These are phyloP conservation scores for Salix purpurea DNA, from an alignment of 345 rosid species.

Conservation along the genomic window DNA sequence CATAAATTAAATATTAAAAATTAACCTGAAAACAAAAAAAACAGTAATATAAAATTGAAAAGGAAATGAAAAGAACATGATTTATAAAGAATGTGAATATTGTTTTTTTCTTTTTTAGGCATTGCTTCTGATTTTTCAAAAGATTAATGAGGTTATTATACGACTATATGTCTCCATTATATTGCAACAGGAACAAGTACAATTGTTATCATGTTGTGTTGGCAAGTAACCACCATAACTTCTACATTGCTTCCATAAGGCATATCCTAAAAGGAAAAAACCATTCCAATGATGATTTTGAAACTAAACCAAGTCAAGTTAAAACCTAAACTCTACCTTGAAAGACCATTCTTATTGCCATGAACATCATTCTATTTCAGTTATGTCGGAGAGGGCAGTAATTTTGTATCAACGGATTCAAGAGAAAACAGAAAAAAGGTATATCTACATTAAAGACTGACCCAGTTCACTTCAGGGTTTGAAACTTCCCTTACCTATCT, in stretches of 20 bases:
- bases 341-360: neutral
- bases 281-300: neutral
- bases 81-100: neutral
- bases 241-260: neutral
- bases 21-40: neutral
- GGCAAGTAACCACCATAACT: neutral
- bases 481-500: neutral
- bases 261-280: neutral
- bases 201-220: neutral
- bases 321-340: neutral
- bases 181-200: neutral
- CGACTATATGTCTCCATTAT: neutral
- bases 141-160: neutral
- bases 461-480: neutral
- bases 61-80: neutral
- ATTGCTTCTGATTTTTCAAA: neutral
- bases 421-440: neutral
- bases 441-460: neutral
- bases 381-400: neutral
- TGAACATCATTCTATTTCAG: neutral
- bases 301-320: neutral
- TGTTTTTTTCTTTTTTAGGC: neutral
- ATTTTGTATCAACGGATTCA: neutral
- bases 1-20: constrained; percentile 12
- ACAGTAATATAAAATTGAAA: neutral